These are phyloP conservation scores for Capsella bursapastoris DNA, from an alignment of 345 rosid species.

Conservation along the genomic window DNA sequence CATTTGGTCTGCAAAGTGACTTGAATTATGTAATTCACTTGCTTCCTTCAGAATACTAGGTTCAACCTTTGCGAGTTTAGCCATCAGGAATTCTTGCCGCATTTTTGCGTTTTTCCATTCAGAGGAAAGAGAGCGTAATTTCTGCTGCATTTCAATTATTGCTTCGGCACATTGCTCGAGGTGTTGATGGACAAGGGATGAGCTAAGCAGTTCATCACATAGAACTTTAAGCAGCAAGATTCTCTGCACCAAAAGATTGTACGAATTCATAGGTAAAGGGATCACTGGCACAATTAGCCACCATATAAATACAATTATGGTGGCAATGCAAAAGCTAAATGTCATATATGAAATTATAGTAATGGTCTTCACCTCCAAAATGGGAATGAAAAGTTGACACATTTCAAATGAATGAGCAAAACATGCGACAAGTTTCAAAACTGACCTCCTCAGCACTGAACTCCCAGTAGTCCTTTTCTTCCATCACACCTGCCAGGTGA, in stretches of 20 bases:
- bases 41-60: conserved; percentile 45
- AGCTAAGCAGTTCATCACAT: conserved; percentile 86
- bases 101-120: conserved; percentile 78
- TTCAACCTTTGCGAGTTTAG: conserved; percentile 64
- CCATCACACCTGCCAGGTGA: conserved; percentile 65
- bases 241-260: conserved; percentile 60
- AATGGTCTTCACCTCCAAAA: conserved; percentile 18
- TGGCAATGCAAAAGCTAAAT: conserved; percentile 23
- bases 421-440: conserved; percentile 22
- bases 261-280: background rate
- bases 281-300: conserved; percentile 3
- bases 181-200: conserved; percentile 84
- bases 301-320: conserved; percentile 15
- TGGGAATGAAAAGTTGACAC: conserved; percentile 14
- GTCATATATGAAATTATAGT: conserved; percentile 22
- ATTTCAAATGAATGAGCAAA: conserved; percentile 6
- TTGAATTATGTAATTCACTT: conserved; percentile 47
- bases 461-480: conserved; percentile 89
- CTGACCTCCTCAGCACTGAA: conserved; percentile 81
- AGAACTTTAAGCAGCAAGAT: conserved; percentile 76
- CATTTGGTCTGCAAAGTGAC: conserved; percentile 24
- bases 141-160: conserved; percentile 82
- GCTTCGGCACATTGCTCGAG: conserved; percentile 88
- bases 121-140: conserved; percentile 64
- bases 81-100: conserved; percentile 66